Percentiles rank a stretch among this genome's conserved stretches.
Evolutionary conservation across 768 basidiomycete species (phyloP).

Genomic region (Boletus sensibilis): DNA sequence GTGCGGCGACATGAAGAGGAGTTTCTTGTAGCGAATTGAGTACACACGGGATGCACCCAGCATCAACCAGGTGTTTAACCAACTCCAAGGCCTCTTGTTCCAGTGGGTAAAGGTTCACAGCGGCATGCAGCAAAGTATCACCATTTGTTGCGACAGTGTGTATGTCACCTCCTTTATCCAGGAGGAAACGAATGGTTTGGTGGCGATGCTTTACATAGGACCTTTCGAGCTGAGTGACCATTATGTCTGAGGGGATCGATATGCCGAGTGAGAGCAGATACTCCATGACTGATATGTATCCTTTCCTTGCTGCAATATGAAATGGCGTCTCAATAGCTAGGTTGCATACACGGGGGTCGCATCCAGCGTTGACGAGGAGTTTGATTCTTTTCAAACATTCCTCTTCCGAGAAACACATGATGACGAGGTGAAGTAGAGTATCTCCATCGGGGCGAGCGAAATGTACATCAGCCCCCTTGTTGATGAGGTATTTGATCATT

Average conservation of each 20-base stretch:
- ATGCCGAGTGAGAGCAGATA: not conserved
- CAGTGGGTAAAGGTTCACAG: not conserved
- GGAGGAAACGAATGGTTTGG: not conserved
- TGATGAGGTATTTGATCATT: too few species aligned
- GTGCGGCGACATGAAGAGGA: not conserved
- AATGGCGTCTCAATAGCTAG: not conserved
- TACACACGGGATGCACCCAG: not conserved
- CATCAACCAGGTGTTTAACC: not conserved
- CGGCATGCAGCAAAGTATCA: not conserved
- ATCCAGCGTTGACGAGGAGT: too few species aligned
- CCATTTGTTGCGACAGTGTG: not conserved
- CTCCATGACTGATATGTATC: not conserved
- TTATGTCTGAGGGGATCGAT: not conserved
- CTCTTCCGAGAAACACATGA: accelerated
- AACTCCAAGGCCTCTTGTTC: not conserved
- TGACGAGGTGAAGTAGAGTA: not conserved
- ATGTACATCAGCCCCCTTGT: not conserved
- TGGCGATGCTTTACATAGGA: not conserved
- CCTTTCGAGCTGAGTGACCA: not conserved
- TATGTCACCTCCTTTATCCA: not conserved
- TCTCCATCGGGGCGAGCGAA: not conserved
- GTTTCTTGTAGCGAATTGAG: not conserved
- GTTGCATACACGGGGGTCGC: not conserved
- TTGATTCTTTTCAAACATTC: not conserved
- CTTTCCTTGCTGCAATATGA: not conserved